A percentile compares a stretch with the other conserved stretches of the same genome.
phyloP scores from a whole-genome alignment of 257 asterid species.

The Asclepias syriaca region DNA sequence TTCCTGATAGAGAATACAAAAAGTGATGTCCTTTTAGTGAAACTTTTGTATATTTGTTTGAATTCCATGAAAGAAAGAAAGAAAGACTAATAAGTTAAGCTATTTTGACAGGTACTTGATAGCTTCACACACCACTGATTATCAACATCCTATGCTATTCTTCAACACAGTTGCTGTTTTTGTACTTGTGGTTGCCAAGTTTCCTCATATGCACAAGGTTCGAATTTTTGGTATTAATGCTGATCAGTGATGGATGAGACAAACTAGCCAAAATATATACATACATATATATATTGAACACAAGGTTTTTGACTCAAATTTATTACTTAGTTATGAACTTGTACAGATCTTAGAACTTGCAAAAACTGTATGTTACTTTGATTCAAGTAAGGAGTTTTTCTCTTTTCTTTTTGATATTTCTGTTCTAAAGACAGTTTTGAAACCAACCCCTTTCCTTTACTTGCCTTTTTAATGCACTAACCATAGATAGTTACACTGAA shows the following conservation, averaged over 20 bases:
- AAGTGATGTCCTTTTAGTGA: too few relatives aligned
- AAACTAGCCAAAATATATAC: background rate
- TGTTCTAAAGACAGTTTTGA: too few relatives aligned
- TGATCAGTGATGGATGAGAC: conserved; percentile 45
- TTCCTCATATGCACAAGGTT: conserved; percentile 95
- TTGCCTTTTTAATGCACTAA: background rate
- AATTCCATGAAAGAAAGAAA: background rate
- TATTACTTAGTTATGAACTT: conserved; percentile 6
- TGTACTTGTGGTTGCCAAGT: conserved; percentile 81
- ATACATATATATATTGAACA: background rate
- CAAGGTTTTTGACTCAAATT: background rate
- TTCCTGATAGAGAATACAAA: too few relatives aligned
- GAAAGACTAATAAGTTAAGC: background rate
- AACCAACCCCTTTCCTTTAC: too few relatives aligned
- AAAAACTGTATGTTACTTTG: background rate
- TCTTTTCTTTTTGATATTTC: background rate
- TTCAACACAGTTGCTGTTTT: conserved; percentile 83
- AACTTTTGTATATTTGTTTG: background rate
- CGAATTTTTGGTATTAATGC: conserved; percentile 92
- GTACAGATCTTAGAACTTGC: conserved; percentile 17
- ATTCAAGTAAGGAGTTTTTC: background rate
- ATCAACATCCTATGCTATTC: conserved; percentile 85
- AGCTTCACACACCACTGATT: conserved; percentile 92
- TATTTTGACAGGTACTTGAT: conserved; percentile 62
- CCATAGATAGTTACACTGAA: too few relatives aligned